These are phyloP conservation scores for Saccharum officinarum DNA, from an alignment of 176 grass and related monocot species.

Conservation along the genomic window DNA sequence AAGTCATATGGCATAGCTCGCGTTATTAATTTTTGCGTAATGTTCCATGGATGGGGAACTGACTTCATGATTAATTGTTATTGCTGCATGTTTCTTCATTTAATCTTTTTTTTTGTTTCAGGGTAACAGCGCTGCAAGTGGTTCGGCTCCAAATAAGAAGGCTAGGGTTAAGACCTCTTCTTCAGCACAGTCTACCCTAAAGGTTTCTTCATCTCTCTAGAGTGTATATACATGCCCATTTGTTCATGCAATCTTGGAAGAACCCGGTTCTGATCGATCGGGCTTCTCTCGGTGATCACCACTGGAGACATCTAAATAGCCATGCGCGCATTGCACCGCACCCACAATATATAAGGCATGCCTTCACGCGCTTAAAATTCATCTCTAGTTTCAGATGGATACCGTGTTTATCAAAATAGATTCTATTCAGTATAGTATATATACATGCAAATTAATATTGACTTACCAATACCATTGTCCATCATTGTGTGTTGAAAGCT, in stretches of 20 bases:
- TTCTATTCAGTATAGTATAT: neutral
- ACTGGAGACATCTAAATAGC: neutral
- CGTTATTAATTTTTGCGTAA: neutral
- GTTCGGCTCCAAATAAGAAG: slow-evolving; percentile 75
- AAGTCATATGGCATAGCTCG: neutral
- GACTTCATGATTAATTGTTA: neutral
- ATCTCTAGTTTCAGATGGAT: neutral
- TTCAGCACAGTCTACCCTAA: slow-evolving; percentile 78
- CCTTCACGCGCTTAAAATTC: neutral
- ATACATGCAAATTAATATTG: neutral
- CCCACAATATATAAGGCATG: neutral
- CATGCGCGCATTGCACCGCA: neutral
- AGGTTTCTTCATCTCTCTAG: slow-evolving; percentile 44
- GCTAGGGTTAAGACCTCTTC: slow-evolving; percentile 84
- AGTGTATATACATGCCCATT: neutral
- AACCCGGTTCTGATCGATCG: neutral
- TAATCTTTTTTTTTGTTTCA: slow-evolving; percentile 36
- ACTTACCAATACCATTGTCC: neutral
- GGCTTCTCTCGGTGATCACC: neutral
- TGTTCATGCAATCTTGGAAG: neutral
- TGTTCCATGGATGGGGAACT: neutral
- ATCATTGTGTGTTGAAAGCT: neutral
- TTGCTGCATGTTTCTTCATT: slow-evolving; percentile 9
- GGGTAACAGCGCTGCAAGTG: slow-evolving; percentile 75
- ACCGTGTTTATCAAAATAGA: neutral